phyloP scores from a whole-genome alignment of 1,284 basidiomycete genomes.

The Rhizopogon hawkerae region DNA sequence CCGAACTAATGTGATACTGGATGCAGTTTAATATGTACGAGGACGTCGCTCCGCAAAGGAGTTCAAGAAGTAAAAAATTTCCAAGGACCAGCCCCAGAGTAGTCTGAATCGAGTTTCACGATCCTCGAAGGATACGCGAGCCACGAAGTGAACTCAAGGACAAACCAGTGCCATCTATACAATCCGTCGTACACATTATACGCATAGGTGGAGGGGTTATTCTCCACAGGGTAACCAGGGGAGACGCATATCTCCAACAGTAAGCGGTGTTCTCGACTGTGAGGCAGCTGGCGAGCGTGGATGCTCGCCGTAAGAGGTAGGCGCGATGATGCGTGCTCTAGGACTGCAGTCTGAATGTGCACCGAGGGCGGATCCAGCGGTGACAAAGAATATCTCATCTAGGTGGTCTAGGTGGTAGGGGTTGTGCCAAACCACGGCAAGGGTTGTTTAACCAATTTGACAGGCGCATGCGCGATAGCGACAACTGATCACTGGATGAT shows the following conservation, averaged over 20 bases:
- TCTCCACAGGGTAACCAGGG: background rate
- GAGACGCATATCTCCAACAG: background rate
- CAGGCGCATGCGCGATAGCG: background rate
- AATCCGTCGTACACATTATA: background rate
- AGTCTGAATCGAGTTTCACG: conserved; percentile 31
- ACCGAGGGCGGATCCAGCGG: background rate
- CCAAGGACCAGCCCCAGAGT: conserved; percentile 23
- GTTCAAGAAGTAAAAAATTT: conserved; percentile 12
- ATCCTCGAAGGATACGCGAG: conserved; percentile 9
- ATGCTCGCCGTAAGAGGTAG: background rate
- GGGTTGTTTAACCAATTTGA: background rate
- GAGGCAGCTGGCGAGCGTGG: background rate
- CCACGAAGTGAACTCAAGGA: conserved; percentile 26
- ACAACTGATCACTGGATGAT: background rate
- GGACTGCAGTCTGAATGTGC: background rate
- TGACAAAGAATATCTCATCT: background rate
- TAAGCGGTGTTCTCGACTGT: no score
- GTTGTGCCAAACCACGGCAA: no score
- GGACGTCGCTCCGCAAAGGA: conserved; percentile 15
- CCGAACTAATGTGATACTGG: no score
- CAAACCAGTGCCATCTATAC: background rate
- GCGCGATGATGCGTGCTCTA: no score
- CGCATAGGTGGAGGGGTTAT: background rate
- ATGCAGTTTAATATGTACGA: no score
- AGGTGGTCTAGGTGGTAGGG: background rate